Evolutionary conservation across 306 rosid genomes (phyloP), one percentile per base, ranked within the genome.

Genomic region (Vicia villosa): DNA sequence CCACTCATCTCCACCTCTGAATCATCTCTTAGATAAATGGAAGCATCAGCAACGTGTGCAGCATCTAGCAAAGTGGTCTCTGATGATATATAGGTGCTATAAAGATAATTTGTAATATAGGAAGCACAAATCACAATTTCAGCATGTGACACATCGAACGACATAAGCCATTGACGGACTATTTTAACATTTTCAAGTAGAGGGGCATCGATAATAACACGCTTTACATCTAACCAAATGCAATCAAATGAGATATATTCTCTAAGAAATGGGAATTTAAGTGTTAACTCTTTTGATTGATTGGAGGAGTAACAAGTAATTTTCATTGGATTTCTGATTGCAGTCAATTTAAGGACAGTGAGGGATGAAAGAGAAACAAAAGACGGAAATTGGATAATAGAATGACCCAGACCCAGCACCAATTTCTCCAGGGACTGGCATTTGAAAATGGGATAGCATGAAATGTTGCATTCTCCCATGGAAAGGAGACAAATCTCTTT

Each of bases 121-220:
- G 68, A 41, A 30, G 47, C 57, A 65, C 66, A 9, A 28, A 74
- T 12, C 37, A 42, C 30, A 1, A 65, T 13, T 15, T 5, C 34
- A 46, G 50, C 19, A 14, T 5, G 19, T 43, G 19, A 43, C 49
- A 42, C n/a, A 42, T 43, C 14, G 5, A 7, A 8, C 12, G n/a
- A 14, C 46, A 1, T 0, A 0, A 0, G 1, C 13, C 7, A 5
- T 5, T 2, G 1, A 42, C n/a, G 6, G 16, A 1, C 1, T 13
- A 42, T 42, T 3, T 2, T 13, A 42, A 43, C 49, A 3, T 28
- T 17, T 70, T 62, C 40, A 50, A 73, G 77, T 10, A 36, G 15
- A 62, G 76, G 76, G 12, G 5, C 69, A 5, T 47, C 5, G 0
- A 72, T 34, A 2, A 63, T 72, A 26, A 72, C 62, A 34, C 13